These are phyloP conservation scores for Sporisorium scitamineum DNA, from an alignment of 1,284 basidiomycete species.

Conservation along the genomic window DNA sequence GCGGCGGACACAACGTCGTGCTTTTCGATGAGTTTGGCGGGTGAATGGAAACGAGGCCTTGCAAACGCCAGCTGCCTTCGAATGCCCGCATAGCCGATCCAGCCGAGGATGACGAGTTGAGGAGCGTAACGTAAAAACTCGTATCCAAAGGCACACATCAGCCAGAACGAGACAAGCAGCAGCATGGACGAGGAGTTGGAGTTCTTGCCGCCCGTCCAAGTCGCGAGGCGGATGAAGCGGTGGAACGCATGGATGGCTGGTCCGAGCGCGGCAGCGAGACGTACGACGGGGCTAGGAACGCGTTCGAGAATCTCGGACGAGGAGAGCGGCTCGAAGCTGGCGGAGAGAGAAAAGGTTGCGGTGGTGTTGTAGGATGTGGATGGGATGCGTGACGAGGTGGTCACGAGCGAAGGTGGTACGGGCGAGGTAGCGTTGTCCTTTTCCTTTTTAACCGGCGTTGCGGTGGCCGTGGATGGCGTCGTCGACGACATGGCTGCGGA, in stretches of 20 bases:
- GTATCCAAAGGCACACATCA: conserved; percentile 64
- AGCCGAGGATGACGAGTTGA: conserved; percentile 54
- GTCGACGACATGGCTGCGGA: conserved; percentile 23
- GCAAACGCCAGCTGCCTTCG: conserved; percentile 45
- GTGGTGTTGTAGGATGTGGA: conserved; percentile 30
- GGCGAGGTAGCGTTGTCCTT: conserved; percentile 12
- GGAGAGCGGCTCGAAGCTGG: conserved; percentile 43
- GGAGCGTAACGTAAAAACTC: conserved; percentile 64
- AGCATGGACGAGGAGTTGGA: conserved; percentile 55
- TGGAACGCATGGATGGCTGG: conserved; percentile 55
- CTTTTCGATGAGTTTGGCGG: conserved; percentile 27
- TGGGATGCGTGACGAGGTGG: conserved; percentile 34
- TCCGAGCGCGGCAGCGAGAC: conserved; percentile 45
- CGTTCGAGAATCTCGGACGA: conserved; percentile 56
- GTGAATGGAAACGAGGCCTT: conserved; percentile 22
- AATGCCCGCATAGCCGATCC: conserved; percentile 54
- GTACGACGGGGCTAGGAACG: conserved; percentile 51
- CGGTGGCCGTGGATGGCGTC: conserved; percentile 12
- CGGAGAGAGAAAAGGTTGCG: conserved; percentile 31
- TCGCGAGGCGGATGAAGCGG: conserved; percentile 58
- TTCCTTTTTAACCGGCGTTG: conserved; percentile 35
- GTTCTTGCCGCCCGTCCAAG: conserved; percentile 61
- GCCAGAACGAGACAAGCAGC: conserved; percentile 60
- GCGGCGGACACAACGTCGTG: conserved; percentile 40
- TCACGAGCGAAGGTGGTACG: conserved; percentile 31